These are phyloP conservation scores for Hevea brasiliensis DNA, from an alignment of 345 rosid species.

Conservation along the genomic window DNA sequence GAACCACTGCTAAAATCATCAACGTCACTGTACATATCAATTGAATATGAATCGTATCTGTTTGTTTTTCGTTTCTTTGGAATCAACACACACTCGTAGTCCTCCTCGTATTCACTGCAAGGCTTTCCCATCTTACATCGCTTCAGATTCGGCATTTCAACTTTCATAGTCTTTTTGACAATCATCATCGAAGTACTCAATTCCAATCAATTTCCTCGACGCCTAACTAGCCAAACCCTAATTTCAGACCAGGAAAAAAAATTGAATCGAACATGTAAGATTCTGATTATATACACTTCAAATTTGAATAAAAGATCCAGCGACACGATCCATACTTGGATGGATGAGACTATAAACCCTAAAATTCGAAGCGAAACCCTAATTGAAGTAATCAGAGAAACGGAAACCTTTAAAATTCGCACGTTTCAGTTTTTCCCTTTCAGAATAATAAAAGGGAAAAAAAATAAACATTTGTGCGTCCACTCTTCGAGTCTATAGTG, in stretches of 20 bases:
- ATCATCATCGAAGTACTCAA: conserved; percentile 50
- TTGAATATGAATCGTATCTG: conserved; percentile 29
- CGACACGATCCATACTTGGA: background rate
- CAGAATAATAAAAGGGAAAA: background rate
- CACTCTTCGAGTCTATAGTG: background rate
- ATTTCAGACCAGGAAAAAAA: conserved; percentile 2
- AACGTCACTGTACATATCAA: conserved; percentile 27
- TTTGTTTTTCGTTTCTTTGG: conserved; percentile 53
- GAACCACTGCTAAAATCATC: conserved; percentile 51
- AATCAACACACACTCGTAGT: conserved; percentile 36
- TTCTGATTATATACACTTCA: background rate
- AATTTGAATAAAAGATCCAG: background rate
- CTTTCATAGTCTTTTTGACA: conserved; percentile 50
- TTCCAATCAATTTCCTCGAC: background rate
- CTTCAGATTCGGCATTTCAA: conserved; percentile 59
- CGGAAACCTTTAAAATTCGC: background rate
- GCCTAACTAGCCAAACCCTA: conserved; percentile 24
- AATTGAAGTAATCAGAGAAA: background rate
- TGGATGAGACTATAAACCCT: background rate
- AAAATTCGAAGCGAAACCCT: conserved; percentile 9
- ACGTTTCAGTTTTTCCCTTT: background rate
- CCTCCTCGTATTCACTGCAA: conserved; percentile 42
- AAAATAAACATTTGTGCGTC: background rate
- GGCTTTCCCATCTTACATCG: conserved; percentile 50
- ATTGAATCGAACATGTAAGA: background rate